Percentiles rank a stretch among this genome's conserved stretches.
Evolutionary conservation across 768 basidiomycete species (phyloP).

Genomic region (Mycena vulgaris): DNA sequence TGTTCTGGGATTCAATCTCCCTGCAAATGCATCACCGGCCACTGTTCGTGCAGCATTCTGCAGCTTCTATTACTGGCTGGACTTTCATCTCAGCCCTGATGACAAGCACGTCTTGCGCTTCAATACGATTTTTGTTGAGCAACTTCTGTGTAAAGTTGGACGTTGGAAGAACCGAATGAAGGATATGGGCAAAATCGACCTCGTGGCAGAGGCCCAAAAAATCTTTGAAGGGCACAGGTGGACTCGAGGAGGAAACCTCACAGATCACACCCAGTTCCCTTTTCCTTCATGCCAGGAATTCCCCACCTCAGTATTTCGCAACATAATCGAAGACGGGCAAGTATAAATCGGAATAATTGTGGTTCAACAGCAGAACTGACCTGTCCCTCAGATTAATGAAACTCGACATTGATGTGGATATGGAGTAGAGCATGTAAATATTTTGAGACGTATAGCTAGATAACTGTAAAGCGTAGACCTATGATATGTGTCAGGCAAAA

Average conservation of each 20-base stretch:
- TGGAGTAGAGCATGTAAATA: too few relatives aligned
- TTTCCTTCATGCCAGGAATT: too few relatives aligned
- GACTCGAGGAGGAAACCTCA: neutral
- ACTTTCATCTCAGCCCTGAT: neutral
- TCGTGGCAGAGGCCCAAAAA: neutral
- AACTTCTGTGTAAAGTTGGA: slow-evolving; percentile 34
- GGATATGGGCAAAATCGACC: neutral
- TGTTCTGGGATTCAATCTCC: slow-evolving; percentile 18
- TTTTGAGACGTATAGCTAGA: too few relatives aligned
- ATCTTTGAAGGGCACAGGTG: neutral
- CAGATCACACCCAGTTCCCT: slow-evolving; percentile 17
- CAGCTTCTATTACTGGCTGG: slow-evolving; percentile 8
- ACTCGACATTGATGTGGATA: too few relatives aligned
- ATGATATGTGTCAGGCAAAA: too few relatives aligned
- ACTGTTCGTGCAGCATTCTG: neutral
- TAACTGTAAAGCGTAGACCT: too few relatives aligned
- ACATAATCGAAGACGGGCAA: too few relatives aligned
- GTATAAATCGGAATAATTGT: too few relatives aligned
- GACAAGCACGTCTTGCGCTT: slow-evolving; percentile 28
- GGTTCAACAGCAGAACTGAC: too few relatives aligned
- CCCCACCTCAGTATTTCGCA: too few relatives aligned
- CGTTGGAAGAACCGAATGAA: slow-evolving; percentile 19
- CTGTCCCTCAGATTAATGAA: too few relatives aligned
- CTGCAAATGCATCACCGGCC: neutral
- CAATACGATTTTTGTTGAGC: slow-evolving; percentile 33